Base-by-base conservation (phyloP, 495 filamentous ascomycete genomes). In the Penicillium roqueforti region DNA sequence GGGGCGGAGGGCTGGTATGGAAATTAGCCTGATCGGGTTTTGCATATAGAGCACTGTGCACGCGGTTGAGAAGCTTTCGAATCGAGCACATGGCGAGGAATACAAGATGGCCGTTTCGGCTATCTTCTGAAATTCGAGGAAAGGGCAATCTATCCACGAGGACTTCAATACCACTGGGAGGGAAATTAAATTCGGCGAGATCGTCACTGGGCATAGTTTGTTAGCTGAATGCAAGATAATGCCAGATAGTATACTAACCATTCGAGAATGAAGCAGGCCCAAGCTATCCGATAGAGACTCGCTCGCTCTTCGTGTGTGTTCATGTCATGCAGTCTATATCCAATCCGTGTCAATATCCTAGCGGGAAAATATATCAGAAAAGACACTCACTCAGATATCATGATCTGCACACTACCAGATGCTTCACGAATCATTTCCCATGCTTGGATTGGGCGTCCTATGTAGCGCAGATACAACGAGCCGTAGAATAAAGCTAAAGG, bases 41-140 rank as follows among this genome's bases (percentile, higher is more conserved):
- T 40, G 55, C 14, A 29, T 61, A 58, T 25, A 61, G 50, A 14
- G 58, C 57, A 13, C 36, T 61, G 43, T 61, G 59, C 18, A 54
- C 58, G 16, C 56, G 49, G 16, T 62, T 59, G 14, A 62, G 41
- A 23, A 62, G 49, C 48, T 56, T 62, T 6, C 60, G 56, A 19
- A 59, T 54, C 9, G 56, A 62, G 23, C 56, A 59, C 60, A 62
- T 62, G n/a, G 60, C 53, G 19, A 62, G 59, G 16, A 62, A 62
- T 18, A 47, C 39, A 1, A 55, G 45, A 11, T 56, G 48, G 11
- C 38, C 11, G 28, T 40, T 16, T 56, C 49, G 26, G 6, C 40
- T 44, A 9, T 34, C 18, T 50, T 47, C 16, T 46, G 45, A 25
- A 53, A 59, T 51, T 54, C 49, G 20, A 41, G 60, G 34, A 51